Percentiles rank a stretch among this genome's conserved stretches.
Evolutionary conservation across 495 filamentous ascomycete genomes (phyloP).

Genomic region (Annulohypoxylon nitens): DNA sequence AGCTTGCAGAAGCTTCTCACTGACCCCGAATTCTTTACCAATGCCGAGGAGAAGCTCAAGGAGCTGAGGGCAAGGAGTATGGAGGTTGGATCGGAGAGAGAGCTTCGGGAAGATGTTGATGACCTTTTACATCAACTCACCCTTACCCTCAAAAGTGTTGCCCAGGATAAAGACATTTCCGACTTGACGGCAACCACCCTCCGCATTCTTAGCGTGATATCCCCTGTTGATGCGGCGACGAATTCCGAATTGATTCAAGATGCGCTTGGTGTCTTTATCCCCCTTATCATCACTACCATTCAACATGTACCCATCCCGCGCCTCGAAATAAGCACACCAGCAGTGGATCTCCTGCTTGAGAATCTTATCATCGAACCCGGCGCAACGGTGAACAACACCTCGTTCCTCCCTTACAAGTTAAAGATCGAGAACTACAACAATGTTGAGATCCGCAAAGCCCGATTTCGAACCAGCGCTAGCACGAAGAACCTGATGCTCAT

Average conservation of each 20-base stretch:
- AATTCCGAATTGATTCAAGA: conserved; percentile 82
- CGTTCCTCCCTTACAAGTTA: conserved; percentile 88
- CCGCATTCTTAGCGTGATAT: conserved; percentile 75
- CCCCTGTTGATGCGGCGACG: conserved; percentile 63
- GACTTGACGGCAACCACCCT: conserved; percentile 72
- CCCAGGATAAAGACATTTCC: conserved; percentile 77
- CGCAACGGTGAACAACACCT: conserved; percentile 82
- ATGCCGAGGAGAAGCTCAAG: conserved; percentile 75
- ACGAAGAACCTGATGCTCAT: conserved; percentile 79
- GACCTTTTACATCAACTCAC: conserved; percentile 76
- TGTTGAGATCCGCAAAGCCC: conserved; percentile 84
- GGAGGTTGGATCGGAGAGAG: conserved; percentile 71
- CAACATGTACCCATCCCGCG: conserved; percentile 91
- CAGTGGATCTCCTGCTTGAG: conserved; percentile 87
- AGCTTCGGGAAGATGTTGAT: conserved; percentile 79
- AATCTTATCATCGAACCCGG: conserved; percentile 93
- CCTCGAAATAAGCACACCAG: conserved; percentile 84
- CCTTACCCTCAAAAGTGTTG: conserved; percentile 73
- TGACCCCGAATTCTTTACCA: conserved; percentile 84
- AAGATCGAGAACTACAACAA: conserved; percentile 86
- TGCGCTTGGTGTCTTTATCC: conserved; percentile 80
- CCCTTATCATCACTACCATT: conserved; percentile 77
- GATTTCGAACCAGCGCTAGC: conserved; percentile 74
- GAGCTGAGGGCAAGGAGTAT: conserved; percentile 77
- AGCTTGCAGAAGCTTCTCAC: conserved; percentile 85